Percentiles rank a stretch among this genome's conserved stretches.
Conservation (phyloP, 345 rosid genomes). For the Gossypium thurberi region DNA sequence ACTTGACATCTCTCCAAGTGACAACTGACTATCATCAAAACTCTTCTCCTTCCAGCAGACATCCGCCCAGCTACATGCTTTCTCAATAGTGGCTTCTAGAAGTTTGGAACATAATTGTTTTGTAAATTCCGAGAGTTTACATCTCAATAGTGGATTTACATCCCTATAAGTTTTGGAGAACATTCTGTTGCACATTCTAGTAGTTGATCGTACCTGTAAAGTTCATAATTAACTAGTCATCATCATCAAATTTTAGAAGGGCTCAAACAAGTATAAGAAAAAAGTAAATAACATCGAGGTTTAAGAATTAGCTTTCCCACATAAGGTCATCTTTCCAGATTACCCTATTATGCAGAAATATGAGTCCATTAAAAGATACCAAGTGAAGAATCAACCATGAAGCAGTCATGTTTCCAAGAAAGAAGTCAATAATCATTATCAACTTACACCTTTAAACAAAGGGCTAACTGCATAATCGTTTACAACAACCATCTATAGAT, state of each 20-base stretch:
- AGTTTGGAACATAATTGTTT: slow-evolving; percentile 71
- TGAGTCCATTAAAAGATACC: background rate
- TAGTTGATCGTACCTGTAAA: slow-evolving; percentile 85
- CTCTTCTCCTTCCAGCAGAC: slow-evolving; percentile 85
- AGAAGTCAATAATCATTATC: background rate
- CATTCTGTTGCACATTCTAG: slow-evolving; percentile 97
- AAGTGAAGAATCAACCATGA: background rate
- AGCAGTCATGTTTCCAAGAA: background rate
- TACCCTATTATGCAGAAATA: background rate
- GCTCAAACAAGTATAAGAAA: background rate
- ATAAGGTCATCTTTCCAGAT: background rate
- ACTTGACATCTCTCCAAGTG: slow-evolving; percentile 70
- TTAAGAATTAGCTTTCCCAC: background rate
- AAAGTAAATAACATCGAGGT: background rate
- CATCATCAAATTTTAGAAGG: slow-evolving; percentile 1
- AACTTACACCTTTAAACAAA: background rate
- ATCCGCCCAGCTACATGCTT: slow-evolving; percentile 69
- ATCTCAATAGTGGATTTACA: slow-evolving; percentile 52
- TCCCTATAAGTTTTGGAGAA: slow-evolving; percentile 95
- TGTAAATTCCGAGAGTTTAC: slow-evolving; percentile 61
- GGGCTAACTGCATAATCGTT: background rate
- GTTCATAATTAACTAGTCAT: slow-evolving; percentile 6
- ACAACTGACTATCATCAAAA: slow-evolving; percentile 85
- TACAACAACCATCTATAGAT: background rate
- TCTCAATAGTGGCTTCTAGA: slow-evolving; percentile 89